Conservation (phyloP, 2,329 filamentous ascomycete species). For the Thelonectria discophora region DNA sequence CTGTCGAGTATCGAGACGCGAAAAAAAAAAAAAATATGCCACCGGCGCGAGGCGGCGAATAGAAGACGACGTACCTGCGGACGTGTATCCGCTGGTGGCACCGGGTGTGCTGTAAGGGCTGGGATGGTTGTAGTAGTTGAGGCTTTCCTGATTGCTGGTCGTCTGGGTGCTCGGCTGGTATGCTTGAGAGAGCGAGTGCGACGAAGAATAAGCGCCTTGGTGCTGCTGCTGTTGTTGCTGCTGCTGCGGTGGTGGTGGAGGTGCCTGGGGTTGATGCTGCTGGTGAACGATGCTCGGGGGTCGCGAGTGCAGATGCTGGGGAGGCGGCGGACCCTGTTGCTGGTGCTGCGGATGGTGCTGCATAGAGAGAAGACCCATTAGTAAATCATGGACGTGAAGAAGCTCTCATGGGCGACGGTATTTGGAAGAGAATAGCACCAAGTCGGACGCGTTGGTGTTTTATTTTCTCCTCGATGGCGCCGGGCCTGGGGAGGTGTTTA, state of each 20-base stretch:
- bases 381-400: slow-evolving; percentile 54
- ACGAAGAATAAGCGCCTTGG: slow-evolving; percentile 73
- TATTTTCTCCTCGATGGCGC: slow-evolving; percentile 58
- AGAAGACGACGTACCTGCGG: slow-evolving; percentile 73
- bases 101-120: slow-evolving; percentile 86
- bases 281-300: slow-evolving; percentile 78
- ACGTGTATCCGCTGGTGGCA: slow-evolving; percentile 83
- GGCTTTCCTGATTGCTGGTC: slow-evolving; percentile 68
- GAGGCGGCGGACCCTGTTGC: slow-evolving; percentile 75
- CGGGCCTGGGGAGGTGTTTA: slow-evolving; percentile 56
- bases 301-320: slow-evolving; percentile 73
- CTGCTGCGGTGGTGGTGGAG: slow-evolving; percentile 61
- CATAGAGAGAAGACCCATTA: slow-evolving; percentile 70
- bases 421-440: slow-evolving; percentile 48
- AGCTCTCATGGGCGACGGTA: slow-evolving; percentile 44
- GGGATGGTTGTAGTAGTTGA: slow-evolving; percentile 80
- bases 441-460: slow-evolving; percentile 60
- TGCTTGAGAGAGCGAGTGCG: slow-evolving; percentile 70
- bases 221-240: no score
- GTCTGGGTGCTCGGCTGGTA: slow-evolving; percentile 75
- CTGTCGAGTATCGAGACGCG: slow-evolving; percentile 21
- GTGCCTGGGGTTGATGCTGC: slow-evolving; percentile 74
- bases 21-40: slow-evolving; percentile 10
- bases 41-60: slow-evolving; percentile 5
- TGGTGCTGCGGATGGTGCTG: slow-evolving; percentile 81